Evolutionary conservation across 108 stramenopile species (phyloP), one percentile per base, ranked within the genome.

Genomic region (Halocafeteria seosinensis): DNA sequence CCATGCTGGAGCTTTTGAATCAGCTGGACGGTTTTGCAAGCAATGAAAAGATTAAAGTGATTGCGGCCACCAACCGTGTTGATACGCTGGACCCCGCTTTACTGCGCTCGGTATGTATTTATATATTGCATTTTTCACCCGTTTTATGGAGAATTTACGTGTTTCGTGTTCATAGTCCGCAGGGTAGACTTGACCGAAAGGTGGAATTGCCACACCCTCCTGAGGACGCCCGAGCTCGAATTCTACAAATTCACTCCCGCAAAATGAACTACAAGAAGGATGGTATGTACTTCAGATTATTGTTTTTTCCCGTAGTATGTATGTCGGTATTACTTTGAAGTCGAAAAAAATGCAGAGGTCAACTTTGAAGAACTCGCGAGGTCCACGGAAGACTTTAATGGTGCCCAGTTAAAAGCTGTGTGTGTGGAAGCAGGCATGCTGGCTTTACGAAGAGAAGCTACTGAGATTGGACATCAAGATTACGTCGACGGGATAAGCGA

Each of bases 21-120:
- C 95, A 98, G 79, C 74, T 98, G 55, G 95, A 95, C 72, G 95
- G 95, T 17, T 98, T 98, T 75, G 74, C 76, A 34, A 84, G 83
- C 50, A 92, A 95, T 67, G 92, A 94, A 61, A 95, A 91, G 82
- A 93, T 98, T 79, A 98, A 98, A 85, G 95, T 94, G 55, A 95
- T 98, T 65, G 95, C 93, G n/a, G 95, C 95, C 11, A 98, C 95
- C 6, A 89, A 89, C 68, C 75, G 97, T 42, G 95, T 93, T 4
- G 97, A 99, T 75, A 90, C 94, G 1, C 71, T 99, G 61, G 97
- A 99, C 74, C 94, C 94, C 0, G 97, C 97, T 1, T 77, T 99
- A 38, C 68, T 99, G 66, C 89, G 97, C 33, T 90, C 90, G 8
- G n/a, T n/a, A n/a, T 76, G 76, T 35, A 68, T 72, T 11, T 9